Conservation (phyloP, 352 stramenopile genomes). For the Phytopythium cucurbitacearum region DNA sequence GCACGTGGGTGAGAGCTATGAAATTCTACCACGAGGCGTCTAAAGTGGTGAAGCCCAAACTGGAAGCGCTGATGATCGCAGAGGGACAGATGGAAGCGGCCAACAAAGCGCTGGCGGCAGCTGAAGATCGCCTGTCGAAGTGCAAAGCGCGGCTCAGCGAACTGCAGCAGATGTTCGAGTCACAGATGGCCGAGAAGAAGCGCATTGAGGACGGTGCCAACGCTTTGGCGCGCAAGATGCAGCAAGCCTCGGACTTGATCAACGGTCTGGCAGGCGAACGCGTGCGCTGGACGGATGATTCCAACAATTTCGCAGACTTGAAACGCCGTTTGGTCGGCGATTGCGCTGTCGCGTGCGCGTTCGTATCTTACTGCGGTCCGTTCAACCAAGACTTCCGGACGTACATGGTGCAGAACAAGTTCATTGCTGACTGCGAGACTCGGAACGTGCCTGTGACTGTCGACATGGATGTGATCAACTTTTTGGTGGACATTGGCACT, state of each 20-base stretch:
- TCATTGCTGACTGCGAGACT: conserved; percentile 90
- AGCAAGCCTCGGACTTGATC: conserved; percentile 96
- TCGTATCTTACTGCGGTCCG: conserved; percentile 97
- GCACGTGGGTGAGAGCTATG: conserved; percentile 97
- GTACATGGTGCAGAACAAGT: conserved; percentile 97
- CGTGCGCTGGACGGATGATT: conserved; percentile 97
- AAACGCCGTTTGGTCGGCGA: conserved; percentile 96
- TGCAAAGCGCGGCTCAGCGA: conserved; percentile 94
- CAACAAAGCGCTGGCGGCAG: conserved; percentile 93
- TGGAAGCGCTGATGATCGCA: conserved; percentile 95
- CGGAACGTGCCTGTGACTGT: conserved; percentile 92
- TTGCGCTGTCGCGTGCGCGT: conserved; percentile 95
- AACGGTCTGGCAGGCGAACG: conserved; percentile 95
- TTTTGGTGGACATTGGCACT: conserved; percentile 96
- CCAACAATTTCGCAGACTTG: conserved; percentile 96
- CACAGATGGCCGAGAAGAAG: conserved; percentile 96
- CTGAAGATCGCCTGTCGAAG: conserved; percentile 89
- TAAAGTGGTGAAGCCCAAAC: conserved; percentile 98
- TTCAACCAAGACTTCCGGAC: conserved; percentile 98
- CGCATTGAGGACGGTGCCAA: conserved; percentile 96
- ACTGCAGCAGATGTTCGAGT: conserved; percentile 96
- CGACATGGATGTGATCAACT: conserved; percentile 96
- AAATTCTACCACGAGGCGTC: conserved; percentile 98
- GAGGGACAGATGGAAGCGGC: conserved; percentile 97
- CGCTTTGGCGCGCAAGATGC: conserved; percentile 95